Evolutionary conservation across 2,329 filamentous ascomycete species (phyloP).

Genomic region (Microcyclospora pomicola): DNA sequence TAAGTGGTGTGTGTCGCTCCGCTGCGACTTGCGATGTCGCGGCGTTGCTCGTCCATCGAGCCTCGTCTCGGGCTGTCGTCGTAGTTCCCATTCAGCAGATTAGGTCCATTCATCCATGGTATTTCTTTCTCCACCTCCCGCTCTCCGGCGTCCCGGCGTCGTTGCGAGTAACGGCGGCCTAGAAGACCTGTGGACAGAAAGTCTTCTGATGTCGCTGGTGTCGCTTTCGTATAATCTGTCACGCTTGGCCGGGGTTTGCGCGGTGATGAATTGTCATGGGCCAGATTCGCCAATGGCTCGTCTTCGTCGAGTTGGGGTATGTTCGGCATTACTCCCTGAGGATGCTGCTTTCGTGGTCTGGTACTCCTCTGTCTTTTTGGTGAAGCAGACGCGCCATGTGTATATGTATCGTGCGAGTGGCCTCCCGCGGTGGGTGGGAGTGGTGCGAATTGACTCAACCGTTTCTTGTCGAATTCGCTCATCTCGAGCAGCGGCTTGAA

Average conservation of each 20-base stretch:
- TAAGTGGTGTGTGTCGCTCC: constrained; percentile 5
- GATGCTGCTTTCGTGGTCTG: constrained; percentile 20
- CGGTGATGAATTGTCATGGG: not conserved
- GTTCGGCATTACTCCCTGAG: constrained; percentile 13
- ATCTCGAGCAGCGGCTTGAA: constrained; percentile 56
- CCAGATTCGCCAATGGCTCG: constrained; percentile 22
- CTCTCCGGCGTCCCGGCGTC: constrained; percentile 26
- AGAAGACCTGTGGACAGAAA: constrained; percentile 36
- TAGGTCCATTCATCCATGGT: constrained; percentile 44
- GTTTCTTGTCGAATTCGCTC: constrained; percentile 39
- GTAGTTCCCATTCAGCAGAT: constrained; percentile 36
- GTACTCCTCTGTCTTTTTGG: constrained; percentile 6
- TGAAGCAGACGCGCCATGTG: not conserved
- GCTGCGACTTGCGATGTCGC: constrained; percentile 5
- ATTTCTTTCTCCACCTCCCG: constrained; percentile 23
- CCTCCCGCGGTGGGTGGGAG: too few relatives aligned
- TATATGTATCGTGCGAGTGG: too few relatives aligned
- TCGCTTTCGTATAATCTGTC: not conserved
- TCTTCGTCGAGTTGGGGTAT: constrained; percentile 19
- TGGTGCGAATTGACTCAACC: too few relatives aligned
- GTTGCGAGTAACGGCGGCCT: constrained; percentile 36
- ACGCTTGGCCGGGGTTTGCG: too few relatives aligned
- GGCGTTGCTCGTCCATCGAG: constrained; percentile 3
- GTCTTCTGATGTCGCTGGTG: constrained; percentile 19
- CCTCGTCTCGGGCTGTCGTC: constrained; percentile 3